These are phyloP conservation scores for Eucalyptus sp. DNA, from an alignment of 345 rosid genomes.

Conservation along the genomic window DNA sequence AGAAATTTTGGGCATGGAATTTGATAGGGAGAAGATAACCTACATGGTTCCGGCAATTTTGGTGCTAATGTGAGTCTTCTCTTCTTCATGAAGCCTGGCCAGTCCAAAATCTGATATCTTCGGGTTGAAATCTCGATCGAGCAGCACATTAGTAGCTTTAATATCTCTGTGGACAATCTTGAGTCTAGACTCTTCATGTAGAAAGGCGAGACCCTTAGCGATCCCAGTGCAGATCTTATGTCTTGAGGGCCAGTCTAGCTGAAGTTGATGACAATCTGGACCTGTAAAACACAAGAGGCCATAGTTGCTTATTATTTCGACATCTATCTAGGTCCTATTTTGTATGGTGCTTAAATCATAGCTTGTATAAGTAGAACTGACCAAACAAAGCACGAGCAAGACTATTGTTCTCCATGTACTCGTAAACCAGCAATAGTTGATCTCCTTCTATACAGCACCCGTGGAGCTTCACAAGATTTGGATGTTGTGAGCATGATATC, in stretches of 20 bases:
- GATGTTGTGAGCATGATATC: slow-evolving; percentile 60
- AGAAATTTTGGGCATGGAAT: neutral
- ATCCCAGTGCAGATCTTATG: slow-evolving; percentile 38
- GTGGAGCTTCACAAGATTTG: slow-evolving; percentile 56
- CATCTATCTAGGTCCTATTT: neutral
- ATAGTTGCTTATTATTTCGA: neutral
- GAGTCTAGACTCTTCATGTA: slow-evolving; percentile 43
- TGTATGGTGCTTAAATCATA: neutral
- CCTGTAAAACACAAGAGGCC: neutral
- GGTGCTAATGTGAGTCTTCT: slow-evolving; percentile 45
- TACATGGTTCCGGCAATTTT: slow-evolving; percentile 62
- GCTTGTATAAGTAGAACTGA: slow-evolving; percentile 4
- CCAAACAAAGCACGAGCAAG: slow-evolving; percentile 46
- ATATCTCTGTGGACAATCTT: slow-evolving; percentile 59
- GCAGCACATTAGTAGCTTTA: slow-evolving; percentile 45
- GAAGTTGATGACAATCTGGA: neutral
- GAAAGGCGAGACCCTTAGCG: slow-evolving; percentile 50
- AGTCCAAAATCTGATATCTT: slow-evolving; percentile 64
- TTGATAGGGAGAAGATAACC: neutral
- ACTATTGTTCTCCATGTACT: slow-evolving; percentile 63
- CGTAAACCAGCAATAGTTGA: slow-evolving; percentile 49
- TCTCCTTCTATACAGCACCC: slow-evolving; percentile 59
- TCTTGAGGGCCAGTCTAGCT: slow-evolving; percentile 36
- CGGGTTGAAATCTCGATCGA: slow-evolving; percentile 35
- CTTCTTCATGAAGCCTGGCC: slow-evolving; percentile 39